Percentiles rank a stretch among this genome's conserved stretches.
Conservation (phyloP, 768 basidiomycete species). For the Termitomyces sp. region DNA sequence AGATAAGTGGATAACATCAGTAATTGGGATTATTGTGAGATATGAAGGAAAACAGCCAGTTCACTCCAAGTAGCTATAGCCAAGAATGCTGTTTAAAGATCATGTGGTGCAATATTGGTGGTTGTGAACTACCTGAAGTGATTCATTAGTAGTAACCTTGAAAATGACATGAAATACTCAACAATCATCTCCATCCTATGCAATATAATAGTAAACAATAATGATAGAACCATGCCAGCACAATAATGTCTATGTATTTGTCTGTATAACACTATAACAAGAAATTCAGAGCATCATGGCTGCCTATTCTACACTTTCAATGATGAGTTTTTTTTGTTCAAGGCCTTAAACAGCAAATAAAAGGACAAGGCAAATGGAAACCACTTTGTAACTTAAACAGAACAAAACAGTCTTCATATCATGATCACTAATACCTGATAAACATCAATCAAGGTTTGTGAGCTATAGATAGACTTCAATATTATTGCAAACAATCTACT, state of each 20-base stretch:
- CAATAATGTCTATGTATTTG: no score
- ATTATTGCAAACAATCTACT: not conserved
- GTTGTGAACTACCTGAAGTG: slow-evolving; percentile 32
- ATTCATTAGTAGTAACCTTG: not conserved
- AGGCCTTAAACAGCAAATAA: slow-evolving; percentile 42
- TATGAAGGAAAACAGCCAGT: slow-evolving; percentile 44
- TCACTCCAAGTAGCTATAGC: slow-evolving; percentile 32
- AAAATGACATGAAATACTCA: slow-evolving; percentile 15
- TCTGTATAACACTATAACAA: no score
- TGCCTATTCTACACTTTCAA: no score
- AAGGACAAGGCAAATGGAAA: slow-evolving; percentile 35
- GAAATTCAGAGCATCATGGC: no score
- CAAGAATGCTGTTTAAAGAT: slow-evolving; percentile 33
- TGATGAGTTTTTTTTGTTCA: slow-evolving; percentile 44
- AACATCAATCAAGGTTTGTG: no score
- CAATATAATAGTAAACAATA: slow-evolving; percentile 45
- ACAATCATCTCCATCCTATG: slow-evolving; percentile 34
- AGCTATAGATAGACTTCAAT: not conserved
- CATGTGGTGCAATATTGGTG: slow-evolving; percentile 39
- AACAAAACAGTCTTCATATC: not conserved
- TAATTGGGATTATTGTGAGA: slow-evolving; percentile 24
- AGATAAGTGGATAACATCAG: no score
- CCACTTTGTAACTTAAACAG: slow-evolving; percentile 21
- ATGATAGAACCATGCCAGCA: slow-evolving; percentile 42
- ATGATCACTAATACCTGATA: slow-evolving; percentile 16